Evolutionary conservation across 345 rosid genomes (phyloP).

Genomic region (Sonneratia alba): DNA sequence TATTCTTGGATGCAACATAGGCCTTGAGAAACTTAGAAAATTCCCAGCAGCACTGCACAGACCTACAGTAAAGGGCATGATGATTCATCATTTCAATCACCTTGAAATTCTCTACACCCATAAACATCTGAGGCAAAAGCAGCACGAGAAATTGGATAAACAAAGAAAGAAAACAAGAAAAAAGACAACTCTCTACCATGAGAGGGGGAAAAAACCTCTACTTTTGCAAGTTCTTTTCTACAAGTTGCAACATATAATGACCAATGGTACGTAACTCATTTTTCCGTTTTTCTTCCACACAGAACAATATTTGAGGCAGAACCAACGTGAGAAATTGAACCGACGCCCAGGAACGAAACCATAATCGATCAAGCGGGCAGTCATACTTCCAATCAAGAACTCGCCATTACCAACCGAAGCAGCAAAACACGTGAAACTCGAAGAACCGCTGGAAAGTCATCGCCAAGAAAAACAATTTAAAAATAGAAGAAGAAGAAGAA

Average conservation of each 20-base stretch:
- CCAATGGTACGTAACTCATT: background rate
- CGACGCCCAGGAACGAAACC: background rate
- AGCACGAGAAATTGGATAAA: background rate
- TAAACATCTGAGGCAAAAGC: background rate
- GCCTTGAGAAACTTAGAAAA: background rate
- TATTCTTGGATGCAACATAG: background rate
- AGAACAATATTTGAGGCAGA: background rate
- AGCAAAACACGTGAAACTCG: background rate
- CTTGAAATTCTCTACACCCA: background rate
- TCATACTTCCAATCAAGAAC: background rate
- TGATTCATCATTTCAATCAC: background rate
- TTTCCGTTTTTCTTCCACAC: background rate
- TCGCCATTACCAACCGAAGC: background rate
- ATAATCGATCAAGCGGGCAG: background rate
- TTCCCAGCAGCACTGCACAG: background rate
- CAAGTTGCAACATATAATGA: background rate
- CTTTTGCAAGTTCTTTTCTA: background rate
- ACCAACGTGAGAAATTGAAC: background rate
- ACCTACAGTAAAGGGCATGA: background rate
- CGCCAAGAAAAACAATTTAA: background rate
- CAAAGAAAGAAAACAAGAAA: background rate
- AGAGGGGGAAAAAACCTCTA: background rate
- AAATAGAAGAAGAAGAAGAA: background rate
- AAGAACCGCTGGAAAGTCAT: background rate
- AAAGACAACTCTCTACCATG: too few species aligned